A percentile compares a stretch with the other conserved stretches of the same genome.
These are phyloP conservation scores for Evernia prunastri DNA, from an alignment of 495 filamentous ascomycete genomes.

Conservation along the genomic window DNA sequence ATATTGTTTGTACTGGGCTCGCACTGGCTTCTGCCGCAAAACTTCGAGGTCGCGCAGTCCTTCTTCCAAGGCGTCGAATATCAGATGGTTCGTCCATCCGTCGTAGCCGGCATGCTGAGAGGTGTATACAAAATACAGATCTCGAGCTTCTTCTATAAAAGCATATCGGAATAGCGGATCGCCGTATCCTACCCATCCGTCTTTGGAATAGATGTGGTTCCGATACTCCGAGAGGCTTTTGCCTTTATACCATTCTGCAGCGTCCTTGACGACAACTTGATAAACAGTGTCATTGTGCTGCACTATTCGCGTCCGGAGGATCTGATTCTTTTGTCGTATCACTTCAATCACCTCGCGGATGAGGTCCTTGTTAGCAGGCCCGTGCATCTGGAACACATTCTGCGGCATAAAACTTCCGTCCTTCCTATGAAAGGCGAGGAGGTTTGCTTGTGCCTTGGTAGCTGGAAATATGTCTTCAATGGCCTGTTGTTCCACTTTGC, in stretches of 20 bases:
- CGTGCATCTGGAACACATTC: neutral
- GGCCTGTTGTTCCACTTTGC: neutral
- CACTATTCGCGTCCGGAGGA: neutral
- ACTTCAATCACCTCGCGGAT: neutral
- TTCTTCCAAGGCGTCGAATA: neutral
- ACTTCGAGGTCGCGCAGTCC: neutral
- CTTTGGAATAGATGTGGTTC: neutral
- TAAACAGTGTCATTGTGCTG: neutral
- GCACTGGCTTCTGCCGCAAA: neutral
- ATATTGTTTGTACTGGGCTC: neutral
- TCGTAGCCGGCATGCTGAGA: neutral
- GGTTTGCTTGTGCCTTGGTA: neutral
- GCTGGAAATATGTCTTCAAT: constrained; percentile 12
- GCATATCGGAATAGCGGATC: constrained; percentile 5
- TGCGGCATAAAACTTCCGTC: neutral
- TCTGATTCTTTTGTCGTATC: constrained; percentile 1
- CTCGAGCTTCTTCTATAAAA: neutral
- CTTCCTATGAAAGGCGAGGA: neutral
- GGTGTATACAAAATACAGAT: neutral
- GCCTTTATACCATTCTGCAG: neutral
- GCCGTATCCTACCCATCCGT: neutral
- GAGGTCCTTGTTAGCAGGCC: neutral
- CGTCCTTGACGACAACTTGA: constrained; percentile 4
- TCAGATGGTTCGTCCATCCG: neutral
- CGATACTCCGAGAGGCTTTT: neutral